Evolutionary conservation across 768 basidiomycete species (phyloP).

Genomic region (Mycena rosella): DNA sequence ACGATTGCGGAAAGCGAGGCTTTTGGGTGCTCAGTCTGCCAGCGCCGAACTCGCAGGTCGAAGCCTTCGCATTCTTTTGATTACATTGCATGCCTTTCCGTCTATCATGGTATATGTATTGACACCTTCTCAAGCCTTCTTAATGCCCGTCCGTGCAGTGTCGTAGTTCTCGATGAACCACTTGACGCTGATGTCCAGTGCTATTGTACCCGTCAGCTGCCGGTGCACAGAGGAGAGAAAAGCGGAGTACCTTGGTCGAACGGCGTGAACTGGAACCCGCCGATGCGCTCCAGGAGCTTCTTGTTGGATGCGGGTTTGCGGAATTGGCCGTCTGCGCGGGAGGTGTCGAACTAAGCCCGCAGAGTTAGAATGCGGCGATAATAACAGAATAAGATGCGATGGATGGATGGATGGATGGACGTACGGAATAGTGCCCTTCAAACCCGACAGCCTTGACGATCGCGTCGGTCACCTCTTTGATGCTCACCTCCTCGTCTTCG

Average conservation of each 20-base stretch:
- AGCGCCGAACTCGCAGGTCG: no score
- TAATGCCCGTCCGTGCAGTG: conserved; percentile 55
- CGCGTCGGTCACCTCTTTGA: conserved; percentile 89
- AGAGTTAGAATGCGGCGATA: background rate
- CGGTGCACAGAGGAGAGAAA: background rate
- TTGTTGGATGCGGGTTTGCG: conserved; percentile 96
- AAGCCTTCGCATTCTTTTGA: no score
- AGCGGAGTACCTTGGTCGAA: conserved; percentile 78
- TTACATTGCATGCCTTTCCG: no score
- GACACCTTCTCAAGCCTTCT: conserved; percentile 32
- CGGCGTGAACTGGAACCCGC: conserved; percentile 91
- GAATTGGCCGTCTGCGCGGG: conserved; percentile 92
- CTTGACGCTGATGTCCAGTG: conserved; percentile 80
- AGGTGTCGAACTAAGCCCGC: conserved; percentile 78
- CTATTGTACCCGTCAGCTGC: conserved; percentile 50
- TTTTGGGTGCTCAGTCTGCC: no score
- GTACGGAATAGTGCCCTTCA: conserved; percentile 78
- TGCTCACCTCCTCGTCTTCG: conserved; percentile 94
- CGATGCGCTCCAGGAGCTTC: conserved; percentile 81
- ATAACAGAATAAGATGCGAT: no score
- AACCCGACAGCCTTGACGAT: conserved; percentile 89
- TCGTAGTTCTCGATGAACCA: conserved; percentile 92
- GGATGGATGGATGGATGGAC: conserved; percentile 36
- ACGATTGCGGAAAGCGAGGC: no score
- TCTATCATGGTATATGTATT: background rate